Evolutionary conservation across 2,329 filamentous ascomycete genomes (phyloP), one percentile per base, ranked within the genome.

Genomic region (Penicillium sp.): DNA sequence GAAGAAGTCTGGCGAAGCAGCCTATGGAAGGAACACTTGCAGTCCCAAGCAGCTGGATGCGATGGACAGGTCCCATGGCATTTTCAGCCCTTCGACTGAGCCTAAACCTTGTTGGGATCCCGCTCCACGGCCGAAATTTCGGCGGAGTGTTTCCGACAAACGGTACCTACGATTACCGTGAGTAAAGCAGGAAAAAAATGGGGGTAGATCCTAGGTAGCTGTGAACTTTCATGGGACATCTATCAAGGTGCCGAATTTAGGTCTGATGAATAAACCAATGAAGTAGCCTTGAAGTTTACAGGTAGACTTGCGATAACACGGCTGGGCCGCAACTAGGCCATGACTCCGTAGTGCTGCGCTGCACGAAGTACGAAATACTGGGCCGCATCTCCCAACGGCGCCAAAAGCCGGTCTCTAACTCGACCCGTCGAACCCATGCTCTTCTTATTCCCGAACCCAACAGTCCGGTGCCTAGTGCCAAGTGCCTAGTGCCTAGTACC

Each of bases 51-150:
- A 27, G 5, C 13, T 46, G 43, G 43, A 46, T 31, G 43, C 16
- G 43, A 46, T 46, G 41, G 41, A 27, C 19, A 44, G 44, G 44
- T 27, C 16, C 44, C 44, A 22, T 22, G 22, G 22, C 22, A 35
- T 43, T 11, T 55, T 37, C 53, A 51, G 27, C 24, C 49, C 49
- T 51, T 51, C 19, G 18, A 13, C 14, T 10, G 22, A 19, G 35
- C n/a, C 16, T 54, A 35, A 49, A 35, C 46, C n/a, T 13, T 49
- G 4, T 35, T 19, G n/a, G 27, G 27, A 49, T n/a, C 1, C 27
- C 27, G 22, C 33, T 35, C 19, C 16, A 55, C 60, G 60, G 58
- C 52, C 60, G 60, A 60, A 56, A 47, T 24, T 37, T 31, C 43
- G 37, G 40, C 49, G 49, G 49, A 39, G 33, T 39, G 13, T 51